Conservation (phyloP, 2,329 filamentous ascomycete genomes). For the Sporothrix curviconia region DNA sequence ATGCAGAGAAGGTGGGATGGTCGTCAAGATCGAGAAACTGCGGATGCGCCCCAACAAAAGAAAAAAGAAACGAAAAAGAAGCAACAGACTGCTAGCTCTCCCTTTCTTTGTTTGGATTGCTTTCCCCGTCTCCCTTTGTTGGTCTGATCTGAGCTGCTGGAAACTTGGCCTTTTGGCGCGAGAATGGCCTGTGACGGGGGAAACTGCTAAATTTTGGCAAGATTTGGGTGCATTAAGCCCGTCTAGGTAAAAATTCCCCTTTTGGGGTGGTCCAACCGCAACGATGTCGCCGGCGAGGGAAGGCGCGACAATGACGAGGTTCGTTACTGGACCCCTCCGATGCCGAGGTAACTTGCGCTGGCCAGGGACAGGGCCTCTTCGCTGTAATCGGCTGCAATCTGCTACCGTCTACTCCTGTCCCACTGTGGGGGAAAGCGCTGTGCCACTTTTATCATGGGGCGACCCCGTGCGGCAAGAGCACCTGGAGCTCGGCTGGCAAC, state of each 20-base stretch:
- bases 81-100: not conserved
- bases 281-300: not conserved
- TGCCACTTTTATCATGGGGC: not conserved
- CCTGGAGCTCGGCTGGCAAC: constrained; percentile 1
- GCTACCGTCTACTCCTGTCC: too few species aligned
- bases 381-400: too few species aligned
- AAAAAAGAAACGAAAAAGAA: too few species aligned
- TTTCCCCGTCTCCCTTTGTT: not conserved
- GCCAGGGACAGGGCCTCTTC: too few species aligned
- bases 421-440: not conserved
- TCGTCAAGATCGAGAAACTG: not conserved
- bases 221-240: not conserved
- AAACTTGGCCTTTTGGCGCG: not conserved
- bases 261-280: not conserved
- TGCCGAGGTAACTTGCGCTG: constrained; percentile 11
- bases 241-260: constrained; percentile 7
- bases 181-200: not conserved
- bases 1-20: not conserved
- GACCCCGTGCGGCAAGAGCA: not conserved
- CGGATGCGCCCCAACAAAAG: too few species aligned
- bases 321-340: constrained; percentile 2
- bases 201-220: not conserved
- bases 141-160: not conserved
- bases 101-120: not conserved
- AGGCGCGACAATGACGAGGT: constrained; percentile 9